Percentiles rank a stretch among this genome's conserved stretches.
Evolutionary conservation across 1,139 yeast species (phyloP).

Genomic region (Maudiozyma humilis): DNA sequence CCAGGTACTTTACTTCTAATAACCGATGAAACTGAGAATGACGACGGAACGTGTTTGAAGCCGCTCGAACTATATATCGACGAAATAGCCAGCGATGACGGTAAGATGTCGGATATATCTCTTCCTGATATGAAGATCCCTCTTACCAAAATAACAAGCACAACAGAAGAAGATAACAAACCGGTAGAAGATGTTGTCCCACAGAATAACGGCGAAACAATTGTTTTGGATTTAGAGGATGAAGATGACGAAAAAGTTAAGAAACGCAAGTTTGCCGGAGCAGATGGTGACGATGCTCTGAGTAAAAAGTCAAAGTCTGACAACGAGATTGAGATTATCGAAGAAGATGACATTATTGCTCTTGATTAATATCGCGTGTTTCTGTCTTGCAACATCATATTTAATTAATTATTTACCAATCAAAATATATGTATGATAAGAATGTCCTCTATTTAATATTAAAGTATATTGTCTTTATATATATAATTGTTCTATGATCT

Average conservation of each 20-base stretch:
- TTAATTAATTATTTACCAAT: not conserved
- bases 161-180: slow-evolving; percentile 21
- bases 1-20: slow-evolving; percentile 58
- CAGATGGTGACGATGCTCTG: slow-evolving; percentile 12
- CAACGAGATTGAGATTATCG: slow-evolving; percentile 13
- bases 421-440: not conserved
- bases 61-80: slow-evolving; percentile 61
- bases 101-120: slow-evolving; percentile 10
- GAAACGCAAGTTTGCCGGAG: slow-evolving; percentile 1
- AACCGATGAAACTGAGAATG: slow-evolving; percentile 47
- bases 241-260: slow-evolving; percentile 8
- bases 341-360: slow-evolving; percentile 8
- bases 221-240: slow-evolving; percentile 9
- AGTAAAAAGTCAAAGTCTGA: slow-evolving; percentile 21
- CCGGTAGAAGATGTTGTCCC: not conserved
- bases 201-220: slow-evolving; percentile 6
- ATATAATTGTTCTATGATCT: slow-evolving; percentile 1
- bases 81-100: slow-evolving; percentile 26
- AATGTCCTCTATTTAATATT: slow-evolving; percentile 1
- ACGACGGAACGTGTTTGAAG: slow-evolving; percentile 51
- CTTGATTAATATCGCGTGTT: not conserved
- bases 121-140: slow-evolving; percentile 30
- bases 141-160: slow-evolving; percentile 8
- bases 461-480: not conserved
- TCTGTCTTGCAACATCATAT: not conserved